Conservation (phyloP, 192 early-diverging fungal species). For the Pilaira anomala region DNA sequence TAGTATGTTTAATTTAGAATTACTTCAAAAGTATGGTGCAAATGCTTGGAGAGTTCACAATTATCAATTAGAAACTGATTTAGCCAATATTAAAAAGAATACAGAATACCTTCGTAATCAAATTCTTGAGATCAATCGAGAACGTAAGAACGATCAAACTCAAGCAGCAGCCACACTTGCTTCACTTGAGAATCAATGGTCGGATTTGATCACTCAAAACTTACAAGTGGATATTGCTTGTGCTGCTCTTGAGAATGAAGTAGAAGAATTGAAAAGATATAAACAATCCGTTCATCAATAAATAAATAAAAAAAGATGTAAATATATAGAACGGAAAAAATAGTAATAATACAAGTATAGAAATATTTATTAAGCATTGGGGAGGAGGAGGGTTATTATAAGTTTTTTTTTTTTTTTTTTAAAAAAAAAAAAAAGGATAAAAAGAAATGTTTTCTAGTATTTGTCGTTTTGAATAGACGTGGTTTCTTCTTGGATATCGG, state of each 20-base stretch:
- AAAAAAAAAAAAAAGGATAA: too few species aligned
- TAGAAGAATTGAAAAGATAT: constrained; percentile 43
- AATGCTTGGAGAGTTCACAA: constrained; percentile 61
- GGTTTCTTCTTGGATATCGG: background rate
- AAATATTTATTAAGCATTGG: too few species aligned
- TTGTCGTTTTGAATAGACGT: background rate
- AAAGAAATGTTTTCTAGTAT: too few species aligned
- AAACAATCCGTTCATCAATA: constrained; percentile 18
- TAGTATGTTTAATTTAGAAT: constrained; percentile 45
- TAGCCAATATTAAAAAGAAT: constrained; percentile 37
- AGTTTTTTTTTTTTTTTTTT: too few species aligned
- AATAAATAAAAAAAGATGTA: background rate
- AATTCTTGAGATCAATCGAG: constrained; percentile 47
- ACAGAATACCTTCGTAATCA: constrained; percentile 43
- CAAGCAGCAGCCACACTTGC: constrained; percentile 42
- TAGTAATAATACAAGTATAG: too few species aligned
- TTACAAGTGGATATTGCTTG: constrained; percentile 53
- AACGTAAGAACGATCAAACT: constrained; percentile 49
- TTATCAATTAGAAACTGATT: constrained; percentile 46
- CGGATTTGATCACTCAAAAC: constrained; percentile 46
- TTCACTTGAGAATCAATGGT: constrained; percentile 51
- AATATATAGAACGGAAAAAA: too few species aligned
- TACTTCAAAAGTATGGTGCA: constrained; percentile 51
- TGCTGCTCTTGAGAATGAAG: constrained; percentile 41
- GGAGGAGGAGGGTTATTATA: too few species aligned